Base-by-base conservation (phyloP, 2,329 filamentous ascomycete genomes). In the Pseudogymnoascus sp. region DNA sequence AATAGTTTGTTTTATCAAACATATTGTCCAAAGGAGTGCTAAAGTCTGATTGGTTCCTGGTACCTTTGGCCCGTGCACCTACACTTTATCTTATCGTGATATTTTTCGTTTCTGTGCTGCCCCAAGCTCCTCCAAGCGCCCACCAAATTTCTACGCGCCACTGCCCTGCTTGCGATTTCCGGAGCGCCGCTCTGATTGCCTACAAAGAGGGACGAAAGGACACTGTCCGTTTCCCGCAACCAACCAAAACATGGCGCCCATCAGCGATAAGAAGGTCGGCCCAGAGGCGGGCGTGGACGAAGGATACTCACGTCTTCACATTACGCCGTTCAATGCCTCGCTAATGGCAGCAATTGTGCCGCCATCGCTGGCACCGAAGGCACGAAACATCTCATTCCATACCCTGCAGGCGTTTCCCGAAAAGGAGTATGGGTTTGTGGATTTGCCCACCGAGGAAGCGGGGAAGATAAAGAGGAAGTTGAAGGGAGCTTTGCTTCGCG, bases 391-490 rank as follows among this genome's bases (percentile, higher is more conserved):
- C 61, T 96, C 93, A n/a, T 97, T 88, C 77, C 93, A 97, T 76
- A 80, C 81, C 4, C 78, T 97, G 68, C 84, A 91, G 72, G 93
- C 93, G 0, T 96, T 96, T 67, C 93, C 93, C 12, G 95, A 99
- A 68, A 89, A 86, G 73, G 88, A 85, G 62, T 99, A 91, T 85
- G 95, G 93, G 63, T 99, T 90, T 77, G 80, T 97, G 65, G 92
- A 96, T 56, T 77, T 99, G 38, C 93, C 93, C 0, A 77, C 74
- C 2, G 84, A 85, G 76, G 92, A 96, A 68, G 95, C 93, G 8
- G 89, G 93, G n/a, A 96, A 92, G 75, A 77, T 97, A 62, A 91
- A 88, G 78, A 93, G 89, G 77, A 97, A 95, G 78, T 82, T 97
- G 60, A 90, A 96, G 79, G 93, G 93, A 34, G 84, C 88, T 1